These are phyloP conservation scores for Glaciozyma martinii DNA, from an alignment of 768 basidiomycete species.

Conservation along the genomic window DNA sequence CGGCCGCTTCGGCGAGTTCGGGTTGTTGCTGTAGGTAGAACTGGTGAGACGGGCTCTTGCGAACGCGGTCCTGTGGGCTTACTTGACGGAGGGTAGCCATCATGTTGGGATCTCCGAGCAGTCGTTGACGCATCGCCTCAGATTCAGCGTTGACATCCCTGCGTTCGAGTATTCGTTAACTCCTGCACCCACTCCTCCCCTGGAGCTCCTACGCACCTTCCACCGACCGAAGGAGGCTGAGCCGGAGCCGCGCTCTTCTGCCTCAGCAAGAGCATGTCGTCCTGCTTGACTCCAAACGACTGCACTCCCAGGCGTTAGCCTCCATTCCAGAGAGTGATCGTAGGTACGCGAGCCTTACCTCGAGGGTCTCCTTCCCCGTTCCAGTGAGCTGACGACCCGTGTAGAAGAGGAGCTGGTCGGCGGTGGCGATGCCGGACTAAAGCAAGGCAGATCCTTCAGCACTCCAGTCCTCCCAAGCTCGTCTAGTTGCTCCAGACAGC, in stretches of 20 bases:
- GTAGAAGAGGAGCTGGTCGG: constrained; percentile 64
- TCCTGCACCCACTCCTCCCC: no score
- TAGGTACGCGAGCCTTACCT: constrained; percentile 28
- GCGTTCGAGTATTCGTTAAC: neutral
- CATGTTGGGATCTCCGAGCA: constrained; percentile 71
- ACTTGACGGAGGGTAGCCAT: constrained; percentile 67
- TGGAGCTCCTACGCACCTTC: constrained; percentile 38
- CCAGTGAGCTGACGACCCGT: constrained; percentile 58
- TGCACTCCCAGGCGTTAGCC: neutral
- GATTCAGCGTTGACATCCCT: constrained; percentile 69
- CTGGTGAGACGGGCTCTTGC: neutral
- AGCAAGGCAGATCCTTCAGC: neutral
- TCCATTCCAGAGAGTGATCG: neutral
- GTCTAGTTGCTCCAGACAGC: no score
- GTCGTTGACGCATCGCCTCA: constrained; percentile 81
- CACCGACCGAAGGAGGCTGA: constrained; percentile 42
- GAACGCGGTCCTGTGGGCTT: constrained; percentile 28
- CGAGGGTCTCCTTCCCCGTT: constrained; percentile 57
- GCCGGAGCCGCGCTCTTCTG: constrained; percentile 42
- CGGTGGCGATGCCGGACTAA: constrained; percentile 63
- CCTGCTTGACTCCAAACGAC: constrained; percentile 54
- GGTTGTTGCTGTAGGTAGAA: constrained; percentile 55
- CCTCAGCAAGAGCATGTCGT: constrained; percentile 60
- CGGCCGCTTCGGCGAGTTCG: constrained; percentile 65
- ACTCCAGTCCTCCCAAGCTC: no score